Evolutionary conservation across 371 early-diverging fungal species (phyloP), one percentile per base, ranked within the genome.

Genomic region (Lichtheimia hyalospora): DNA sequence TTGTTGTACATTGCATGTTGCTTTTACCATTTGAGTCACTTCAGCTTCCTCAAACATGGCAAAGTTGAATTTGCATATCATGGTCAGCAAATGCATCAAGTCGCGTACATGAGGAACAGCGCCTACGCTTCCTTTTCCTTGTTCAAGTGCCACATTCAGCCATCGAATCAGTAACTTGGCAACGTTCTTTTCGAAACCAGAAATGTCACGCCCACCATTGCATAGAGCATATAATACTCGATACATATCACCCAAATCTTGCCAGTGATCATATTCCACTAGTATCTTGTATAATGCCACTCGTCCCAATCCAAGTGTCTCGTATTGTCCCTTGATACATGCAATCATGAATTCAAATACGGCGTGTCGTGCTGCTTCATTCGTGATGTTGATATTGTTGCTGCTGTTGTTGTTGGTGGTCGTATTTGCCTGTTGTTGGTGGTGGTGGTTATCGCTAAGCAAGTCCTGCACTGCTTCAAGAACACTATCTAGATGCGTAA

Each of bases 181-280:
- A 5, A 91, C 73, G 52, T 86, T 87, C 64, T 88, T 87, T 67
- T 91, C 91, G 54, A 89, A 86, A 1, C 84, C 82, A 43, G 88
- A 83, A 20, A 89, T 80, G 57, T 91, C 89, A 43, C 91, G 77
- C 3, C 89, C 91, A 40, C 86, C 81, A 48, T 87, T 87, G 51
- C 82, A 86, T 3, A 91, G 77, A 23, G 79, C 81, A 52, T 64
- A 75, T 12, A 88, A 58, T 3, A 84, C 85, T 21, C 66, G 63
- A 25, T 84, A 77, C 68, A 83, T 84, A 62, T 85, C 81, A 14
- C 61, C 70, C 63, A 83, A 84, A 57, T 88, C 88, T 24, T 88
- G 85, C 76, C 78, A 79, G 15, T 77, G 68, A 42, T 72, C 69
- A 56, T 86, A 76, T 42, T 73, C 68, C 54, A 76, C 74, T 48